These are phyloP conservation scores for Xylaria longipes DNA, from an alignment of 495 filamentous ascomycete genomes.

Conservation along the genomic window DNA sequence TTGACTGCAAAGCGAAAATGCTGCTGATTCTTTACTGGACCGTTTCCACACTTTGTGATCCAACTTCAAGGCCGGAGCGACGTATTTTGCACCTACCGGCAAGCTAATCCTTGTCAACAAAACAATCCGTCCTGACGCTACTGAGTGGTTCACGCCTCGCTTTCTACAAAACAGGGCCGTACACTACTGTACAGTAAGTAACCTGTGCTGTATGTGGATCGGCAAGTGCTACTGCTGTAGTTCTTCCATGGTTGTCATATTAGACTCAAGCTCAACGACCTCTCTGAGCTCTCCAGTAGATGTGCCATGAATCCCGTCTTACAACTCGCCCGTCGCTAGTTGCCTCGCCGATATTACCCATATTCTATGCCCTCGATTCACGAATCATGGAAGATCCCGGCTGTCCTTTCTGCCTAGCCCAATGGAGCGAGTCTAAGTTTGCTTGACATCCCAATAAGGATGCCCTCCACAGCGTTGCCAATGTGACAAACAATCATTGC, in stretches of 20 bases:
- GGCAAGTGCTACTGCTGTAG: background rate
- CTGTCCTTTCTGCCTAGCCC: constrained; percentile 22
- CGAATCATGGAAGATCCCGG: constrained; percentile 18
- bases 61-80: background rate
- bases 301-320: background rate
- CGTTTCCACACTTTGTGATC: constrained; percentile 7
- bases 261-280: background rate
- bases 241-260: constrained; percentile 15
- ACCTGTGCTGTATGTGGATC: background rate
- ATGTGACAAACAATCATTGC: constrained; percentile 8
- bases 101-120: constrained; percentile 4
- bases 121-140: background rate
- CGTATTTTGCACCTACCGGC: constrained; percentile 2
- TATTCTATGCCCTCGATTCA: constrained; percentile 9
- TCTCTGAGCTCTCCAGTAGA: background rate
- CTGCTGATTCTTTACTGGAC: constrained; percentile 17
- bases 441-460: constrained; percentile 13
- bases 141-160: background rate
- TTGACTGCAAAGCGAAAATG: constrained; percentile 13
- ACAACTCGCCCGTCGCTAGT: background rate
- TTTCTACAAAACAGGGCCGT: background rate
- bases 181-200: background rate
- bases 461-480: constrained; percentile 8
- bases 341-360: constrained; percentile 4
- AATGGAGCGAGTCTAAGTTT: constrained; percentile 21